Evolutionary conservation across 208 protist species (phyloP).

Genomic region (Vickermania ingenoplastis): DNA sequence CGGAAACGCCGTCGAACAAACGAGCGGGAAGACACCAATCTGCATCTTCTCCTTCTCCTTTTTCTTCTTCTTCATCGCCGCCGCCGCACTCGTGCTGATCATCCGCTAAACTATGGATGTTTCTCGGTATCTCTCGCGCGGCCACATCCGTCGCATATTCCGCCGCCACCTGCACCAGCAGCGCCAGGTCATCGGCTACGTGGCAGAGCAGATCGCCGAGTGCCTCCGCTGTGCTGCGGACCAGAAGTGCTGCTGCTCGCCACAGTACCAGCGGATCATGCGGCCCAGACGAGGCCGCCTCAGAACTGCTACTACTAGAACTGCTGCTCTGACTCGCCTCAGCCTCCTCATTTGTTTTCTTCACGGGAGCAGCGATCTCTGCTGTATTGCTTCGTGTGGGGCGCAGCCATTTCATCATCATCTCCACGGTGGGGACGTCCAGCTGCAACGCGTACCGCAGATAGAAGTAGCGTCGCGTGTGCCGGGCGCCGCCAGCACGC

Average conservation of each 20-base stretch:
- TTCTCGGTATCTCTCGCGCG: neutral
- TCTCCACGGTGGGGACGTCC: constrained; percentile 24
- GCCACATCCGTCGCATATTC: constrained; percentile 9
- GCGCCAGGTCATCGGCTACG: constrained; percentile 48
- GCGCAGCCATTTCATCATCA: constrained; percentile 21
- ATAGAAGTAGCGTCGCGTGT: constrained; percentile 73
- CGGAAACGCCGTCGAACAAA: constrained; percentile 15
- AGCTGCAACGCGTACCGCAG: constrained; percentile 60
- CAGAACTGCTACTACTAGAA: too few species aligned
- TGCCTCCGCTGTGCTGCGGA: constrained; percentile 59
- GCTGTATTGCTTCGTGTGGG: too few species aligned
- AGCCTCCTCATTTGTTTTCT: too few species aligned
- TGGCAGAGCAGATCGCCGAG: constrained; percentile 68
- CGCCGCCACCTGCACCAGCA: constrained; percentile 50
- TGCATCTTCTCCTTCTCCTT: constrained; percentile 4
- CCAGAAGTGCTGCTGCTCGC: constrained; percentile 53
- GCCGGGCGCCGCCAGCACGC: constrained; percentile 44
- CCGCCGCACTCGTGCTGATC: neutral
- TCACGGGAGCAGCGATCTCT: too few species aligned
- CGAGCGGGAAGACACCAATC: constrained; percentile 10
- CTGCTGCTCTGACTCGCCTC: too few species aligned
- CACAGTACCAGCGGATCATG: constrained; percentile 40
- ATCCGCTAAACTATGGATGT: neutral
- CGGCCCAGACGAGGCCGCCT: neutral
- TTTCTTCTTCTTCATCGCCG: constrained; percentile 15